Base-by-base conservation (phyloP, 768 basidiomycete genomes). In the Suillus occidentalis region DNA sequence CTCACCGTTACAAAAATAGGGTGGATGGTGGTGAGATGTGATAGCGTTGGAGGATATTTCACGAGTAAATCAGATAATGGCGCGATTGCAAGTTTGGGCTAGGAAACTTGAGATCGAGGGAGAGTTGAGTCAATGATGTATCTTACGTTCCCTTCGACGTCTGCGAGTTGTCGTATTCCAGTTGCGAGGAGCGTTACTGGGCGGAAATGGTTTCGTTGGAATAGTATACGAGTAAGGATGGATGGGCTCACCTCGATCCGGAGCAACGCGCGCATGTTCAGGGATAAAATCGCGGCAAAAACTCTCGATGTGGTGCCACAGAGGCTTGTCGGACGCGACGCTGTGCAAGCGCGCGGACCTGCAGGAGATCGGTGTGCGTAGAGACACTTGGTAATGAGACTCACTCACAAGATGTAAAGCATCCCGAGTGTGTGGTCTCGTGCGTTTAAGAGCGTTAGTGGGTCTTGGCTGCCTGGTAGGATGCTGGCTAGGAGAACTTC, bases 11-110 rank as follows among this genome's bases (percentile, higher is more conserved):
- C 72, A 69, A 92, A 89, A 34, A 88, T 76, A 3, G 86, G 81
- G 70, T 95, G 94, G 25, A 94, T 77, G 1, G 88, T 80, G 0
- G 92, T 92, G 34, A 93, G 82, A 71, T 87, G 82, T 9, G 84
- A 83, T 0, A 76, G 76, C 28, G 84, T 78, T 6, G 84, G 84
- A 0, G 88, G 78, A 69, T 89, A 94, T 67, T 90, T 85, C 6
- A 76, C 76, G 37, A 93, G 72, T 47, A 96, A 83, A 68, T 83
- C 73, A 59, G 77, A 78, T 1, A 95, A 78, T 0, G 91, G 88
- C 49, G 75, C 72, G 39, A 96, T 77, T 0, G 91, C 86, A 22
- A 74, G 69, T 52, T 77, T 72, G 8, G 71, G 70, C 84, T 87
- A 65, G 31, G 43, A 58, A 39, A 69, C 60, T 70, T 75, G 8